phyloP scores from a whole-genome alignment of 345 rosid genomes.

The Microthlaspi erraticum region DNA sequence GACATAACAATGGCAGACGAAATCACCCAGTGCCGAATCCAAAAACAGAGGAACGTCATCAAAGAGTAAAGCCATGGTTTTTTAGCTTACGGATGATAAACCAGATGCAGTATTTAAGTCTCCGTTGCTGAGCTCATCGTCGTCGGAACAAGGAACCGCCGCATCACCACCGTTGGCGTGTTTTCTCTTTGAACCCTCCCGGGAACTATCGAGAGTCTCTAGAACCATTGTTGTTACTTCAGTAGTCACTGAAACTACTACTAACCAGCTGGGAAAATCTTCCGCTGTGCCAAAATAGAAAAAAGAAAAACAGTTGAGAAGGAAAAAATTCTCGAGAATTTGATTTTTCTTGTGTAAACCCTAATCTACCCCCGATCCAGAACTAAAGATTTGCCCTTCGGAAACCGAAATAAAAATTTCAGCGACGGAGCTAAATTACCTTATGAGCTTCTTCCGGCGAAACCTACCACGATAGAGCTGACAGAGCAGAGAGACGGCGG shows the following conservation, averaged over 20 bases:
- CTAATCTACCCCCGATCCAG: background rate
- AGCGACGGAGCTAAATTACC: slow-evolving; percentile 13
- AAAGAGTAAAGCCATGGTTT: slow-evolving; percentile 7
- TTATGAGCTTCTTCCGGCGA: slow-evolving; percentile 15
- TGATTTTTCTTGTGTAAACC: background rate
- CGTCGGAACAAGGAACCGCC: slow-evolving; percentile 34
- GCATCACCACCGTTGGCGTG: slow-evolving; percentile 51
- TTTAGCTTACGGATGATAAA: slow-evolving; percentile 52
- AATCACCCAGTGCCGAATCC: slow-evolving; percentile 1
- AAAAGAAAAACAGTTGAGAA: background rate
- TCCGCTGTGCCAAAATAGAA: slow-evolving; percentile 13
- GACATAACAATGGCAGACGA: background rate
- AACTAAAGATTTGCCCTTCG: background rate
- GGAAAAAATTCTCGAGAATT: background rate
- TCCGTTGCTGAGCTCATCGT: slow-evolving; percentile 48
- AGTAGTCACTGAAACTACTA: slow-evolving; percentile 32
- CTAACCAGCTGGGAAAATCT: slow-evolving; percentile 29
- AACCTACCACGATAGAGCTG: background rate
- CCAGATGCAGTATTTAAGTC: slow-evolving; percentile 39
- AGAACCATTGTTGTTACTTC: slow-evolving; percentile 60
- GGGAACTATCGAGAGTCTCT: slow-evolving; percentile 51
- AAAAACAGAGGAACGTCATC: background rate
- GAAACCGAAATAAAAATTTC: background rate
- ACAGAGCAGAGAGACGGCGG: slow-evolving; percentile 11
- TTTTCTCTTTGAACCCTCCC: slow-evolving; percentile 50